phyloP scores from a whole-genome alignment of 306 rosid genomes.

The Sophora flavescens region DNA sequence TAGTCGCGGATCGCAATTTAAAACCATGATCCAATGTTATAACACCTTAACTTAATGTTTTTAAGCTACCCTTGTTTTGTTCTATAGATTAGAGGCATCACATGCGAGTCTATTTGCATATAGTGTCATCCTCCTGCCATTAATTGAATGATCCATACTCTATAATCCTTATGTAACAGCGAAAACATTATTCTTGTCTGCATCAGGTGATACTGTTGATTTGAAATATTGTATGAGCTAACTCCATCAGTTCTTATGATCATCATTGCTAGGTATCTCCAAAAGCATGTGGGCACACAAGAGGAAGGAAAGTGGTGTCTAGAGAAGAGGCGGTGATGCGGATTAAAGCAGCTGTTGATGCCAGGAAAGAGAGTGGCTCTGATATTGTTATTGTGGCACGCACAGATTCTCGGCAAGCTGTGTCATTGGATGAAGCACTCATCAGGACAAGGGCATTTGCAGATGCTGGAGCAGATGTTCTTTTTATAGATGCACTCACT shows the following conservation, averaged over 20 bases:
- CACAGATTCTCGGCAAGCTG: slow-evolving; percentile 89
- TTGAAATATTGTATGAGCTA: not conserved
- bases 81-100: not conserved
- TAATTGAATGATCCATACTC: not conserved
- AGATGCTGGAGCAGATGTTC: slow-evolving; percentile 96
- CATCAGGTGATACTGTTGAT: not conserved
- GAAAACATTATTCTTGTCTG: not conserved
- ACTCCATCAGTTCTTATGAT: slow-evolving; percentile 1
- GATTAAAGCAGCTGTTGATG: slow-evolving; percentile 85
- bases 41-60: not conserved
- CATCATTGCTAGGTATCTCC: slow-evolving; percentile 69
- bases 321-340: slow-evolving; percentile 83
- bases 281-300: slow-evolving; percentile 92
- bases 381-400: slow-evolving; percentile 91
- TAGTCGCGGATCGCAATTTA: too few species aligned
- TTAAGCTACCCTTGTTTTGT: not conserved
- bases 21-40: not conserved
- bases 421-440: slow-evolving; percentile 80
- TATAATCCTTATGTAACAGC: not conserved
- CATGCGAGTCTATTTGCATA: not conserved
- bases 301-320: slow-evolving; percentile 80
- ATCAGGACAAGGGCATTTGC: slow-evolving; percentile 78
- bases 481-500: slow-evolving; percentile 82
- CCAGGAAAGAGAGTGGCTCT: slow-evolving; percentile 82
- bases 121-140: not conserved